These are phyloP conservation scores for Coprinopsis sp. DNA, from an alignment of 768 basidiomycete genomes.

Conservation along the genomic window DNA sequence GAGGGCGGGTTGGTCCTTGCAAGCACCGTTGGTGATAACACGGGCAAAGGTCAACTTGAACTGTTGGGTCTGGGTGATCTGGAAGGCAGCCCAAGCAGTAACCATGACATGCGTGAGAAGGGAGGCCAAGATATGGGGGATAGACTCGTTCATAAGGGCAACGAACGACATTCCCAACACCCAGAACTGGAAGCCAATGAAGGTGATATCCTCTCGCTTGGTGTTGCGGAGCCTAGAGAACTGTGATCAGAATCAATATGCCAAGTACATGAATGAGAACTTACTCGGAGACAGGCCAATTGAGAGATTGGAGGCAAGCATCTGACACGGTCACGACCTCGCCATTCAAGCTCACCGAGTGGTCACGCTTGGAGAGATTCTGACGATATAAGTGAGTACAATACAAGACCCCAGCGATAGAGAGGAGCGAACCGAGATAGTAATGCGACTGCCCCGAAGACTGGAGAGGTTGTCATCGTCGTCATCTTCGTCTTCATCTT, in stretches of 20 bases:
- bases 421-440: not conserved
- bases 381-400: not conserved
- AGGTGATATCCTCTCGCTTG: constrained; percentile 72
- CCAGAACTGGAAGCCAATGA: constrained; percentile 79
- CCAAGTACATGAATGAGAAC: constrained; percentile 16
- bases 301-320: constrained; percentile 55
- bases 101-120: constrained; percentile 69
- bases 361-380: not conserved
- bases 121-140: constrained; percentile 74
- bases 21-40: constrained; percentile 62
- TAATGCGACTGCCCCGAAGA: constrained; percentile 1
- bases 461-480: not conserved
- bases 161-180: constrained; percentile 73
- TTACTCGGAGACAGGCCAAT: constrained; percentile 68
- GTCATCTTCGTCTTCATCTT: constrained; percentile 10
- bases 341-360: constrained; percentile 21
- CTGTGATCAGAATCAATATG: constrained; percentile 5
- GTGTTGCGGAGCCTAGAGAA: constrained; percentile 57
- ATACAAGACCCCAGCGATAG: not conserved
- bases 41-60: constrained; percentile 55
- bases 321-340: constrained; percentile 34
- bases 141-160: constrained; percentile 70
- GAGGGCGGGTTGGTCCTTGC: constrained; percentile 41
- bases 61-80: constrained; percentile 52
- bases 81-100: constrained; percentile 68